phyloP scores from a whole-genome alignment of 441 rosid genomes.

The Erodium moschatum region DNA sequence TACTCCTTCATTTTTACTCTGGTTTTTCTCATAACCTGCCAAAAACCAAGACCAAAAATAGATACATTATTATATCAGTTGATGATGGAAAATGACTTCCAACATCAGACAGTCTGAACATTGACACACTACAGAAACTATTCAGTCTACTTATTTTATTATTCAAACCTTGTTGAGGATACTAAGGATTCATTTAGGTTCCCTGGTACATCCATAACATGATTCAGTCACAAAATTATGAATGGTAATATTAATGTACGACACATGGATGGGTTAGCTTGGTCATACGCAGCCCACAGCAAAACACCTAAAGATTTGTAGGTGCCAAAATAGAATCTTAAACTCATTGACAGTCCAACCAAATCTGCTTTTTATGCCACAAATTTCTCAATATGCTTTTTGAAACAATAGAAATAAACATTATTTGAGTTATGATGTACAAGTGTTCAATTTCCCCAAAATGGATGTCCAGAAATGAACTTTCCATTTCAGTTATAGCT shows the following conservation, averaged over 20 bases:
- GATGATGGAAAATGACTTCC: neutral
- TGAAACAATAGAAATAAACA: neutral
- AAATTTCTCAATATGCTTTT: neutral
- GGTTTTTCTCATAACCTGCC: slow-evolving; percentile 69
- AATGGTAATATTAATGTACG: neutral
- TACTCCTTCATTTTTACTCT: slow-evolving; percentile 69
- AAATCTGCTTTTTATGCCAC: neutral
- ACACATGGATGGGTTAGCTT: neutral
- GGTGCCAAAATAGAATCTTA: neutral
- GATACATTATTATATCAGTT: neutral
- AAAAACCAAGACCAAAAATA: slow-evolving; percentile 11
- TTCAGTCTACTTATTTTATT: neutral
- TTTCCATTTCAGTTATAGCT: too few relatives aligned
- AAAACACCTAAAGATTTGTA: neutral
- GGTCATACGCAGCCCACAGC: neutral
- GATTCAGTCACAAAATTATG: neutral
- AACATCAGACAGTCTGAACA: neutral
- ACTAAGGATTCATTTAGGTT: neutral
- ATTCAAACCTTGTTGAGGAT: neutral
- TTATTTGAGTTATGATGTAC: neutral
- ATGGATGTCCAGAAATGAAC: too few relatives aligned
- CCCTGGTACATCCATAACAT: neutral
- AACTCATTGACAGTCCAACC: neutral
- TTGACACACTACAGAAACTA: neutral
- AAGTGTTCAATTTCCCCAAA: too few relatives aligned